Conservation (phyloP, 1,139 yeast species). For the Suhomyces atakaporum region DNA sequence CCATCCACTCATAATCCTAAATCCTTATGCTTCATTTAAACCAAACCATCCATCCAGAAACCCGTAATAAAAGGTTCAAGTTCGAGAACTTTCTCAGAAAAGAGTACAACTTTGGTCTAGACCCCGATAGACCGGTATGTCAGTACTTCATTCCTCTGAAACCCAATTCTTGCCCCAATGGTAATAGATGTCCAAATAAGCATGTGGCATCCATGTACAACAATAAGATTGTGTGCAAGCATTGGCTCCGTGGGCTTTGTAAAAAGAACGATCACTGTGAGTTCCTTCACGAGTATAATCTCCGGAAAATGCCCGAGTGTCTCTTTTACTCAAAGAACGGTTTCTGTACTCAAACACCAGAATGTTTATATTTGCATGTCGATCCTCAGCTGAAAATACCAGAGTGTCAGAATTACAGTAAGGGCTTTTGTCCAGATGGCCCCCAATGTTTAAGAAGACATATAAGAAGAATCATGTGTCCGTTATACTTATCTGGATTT, state of each 20-base stretch:
- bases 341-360: conserved; percentile 91
- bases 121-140: conserved; percentile 90
- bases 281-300: conserved; percentile 90
- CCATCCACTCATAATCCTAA: no score
- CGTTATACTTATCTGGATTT: conserved; percentile 84
- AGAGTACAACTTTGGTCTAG: conserved; percentile 80
- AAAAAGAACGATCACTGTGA: conserved; percentile 97
- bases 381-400: conserved; percentile 90
- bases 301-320: conserved; percentile 97
- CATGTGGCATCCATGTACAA: conserved; percentile 82
- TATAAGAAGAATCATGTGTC: conserved; percentile 75
- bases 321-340: conserved; percentile 86
- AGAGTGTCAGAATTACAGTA: conserved; percentile 77
- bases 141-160: conserved; percentile 63
- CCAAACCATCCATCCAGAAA: conserved; percentile 47
- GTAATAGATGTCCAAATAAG: conserved; percentile 81
- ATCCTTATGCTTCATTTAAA: conserved; percentile 39
- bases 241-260: conserved; percentile 96
- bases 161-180: conserved; percentile 81
- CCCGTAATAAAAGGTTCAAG: conserved; percentile 55
- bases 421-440: conserved; percentile 93
- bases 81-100: conserved; percentile 82
- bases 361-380: conserved; percentile 88
- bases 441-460: conserved; percentile 86
- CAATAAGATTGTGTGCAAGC: conserved; percentile 90